Base-by-base conservation (phyloP, 352 stramenopile species). In the Pythium volutum region DNA sequence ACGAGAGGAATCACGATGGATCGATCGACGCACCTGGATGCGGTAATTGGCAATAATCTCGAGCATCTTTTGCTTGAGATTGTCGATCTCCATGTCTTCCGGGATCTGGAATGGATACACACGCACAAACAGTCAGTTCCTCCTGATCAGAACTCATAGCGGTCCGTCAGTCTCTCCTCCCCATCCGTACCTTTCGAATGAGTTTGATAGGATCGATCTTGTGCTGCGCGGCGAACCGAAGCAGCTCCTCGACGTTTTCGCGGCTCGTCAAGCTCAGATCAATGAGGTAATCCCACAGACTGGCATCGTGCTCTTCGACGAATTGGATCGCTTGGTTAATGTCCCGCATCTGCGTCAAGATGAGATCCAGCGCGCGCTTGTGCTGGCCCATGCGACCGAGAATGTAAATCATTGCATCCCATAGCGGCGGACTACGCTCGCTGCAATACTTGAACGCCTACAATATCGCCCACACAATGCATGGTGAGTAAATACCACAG, bases 331-430 rank as follows among this genome's bases (percentile, higher is more conserved):
- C 82, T 50, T 92, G 81, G 55, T 89, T 87, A 49, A 94, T 87
- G 50, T 94, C 82, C 10, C 72, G 70, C 52, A 84, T 81, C 59
- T 94, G 85, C 6, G 82, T 94, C 54, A 92, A 67, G 51, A 94
- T 91, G 15, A 94, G 59, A 55, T 94, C 85, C 4, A 94, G 71
- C 11, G 85, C 85, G 38, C 86, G 84, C 77, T 92, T 92, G 69
- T 94, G 81, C 45, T 94, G 82, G 8, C 85, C 85, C 85, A 94
- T 92, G 46, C 85, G 85, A 22, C 85, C 83, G 26, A 94, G 59
- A 51, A 92, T 89, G 66, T 91, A 94, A 59, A 94, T 92, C 85
- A 94, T 94, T 14, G 85, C 80, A 49, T 91, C 82, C 82, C 82
- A 94, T 1, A 92, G 63, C 22, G 85, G 85, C 39, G 85, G 84